Conservation (phyloP, 2,329 filamentous ascomycete genomes). For the Dryadomyces sulphureus region DNA sequence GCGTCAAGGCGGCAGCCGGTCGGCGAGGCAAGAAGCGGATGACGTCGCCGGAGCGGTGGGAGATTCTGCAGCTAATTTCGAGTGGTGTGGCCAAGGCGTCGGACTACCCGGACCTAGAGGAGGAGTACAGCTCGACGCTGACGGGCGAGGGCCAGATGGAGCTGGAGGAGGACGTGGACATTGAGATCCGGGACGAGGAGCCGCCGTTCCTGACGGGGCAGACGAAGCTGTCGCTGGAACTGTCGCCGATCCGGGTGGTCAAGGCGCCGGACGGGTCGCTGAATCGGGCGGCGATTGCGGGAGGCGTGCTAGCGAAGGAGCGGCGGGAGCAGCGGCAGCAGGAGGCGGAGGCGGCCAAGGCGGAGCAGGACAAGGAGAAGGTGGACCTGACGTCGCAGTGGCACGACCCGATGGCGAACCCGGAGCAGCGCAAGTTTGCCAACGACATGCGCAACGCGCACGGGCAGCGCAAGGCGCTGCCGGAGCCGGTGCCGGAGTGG, state of each 20-base stretch:
- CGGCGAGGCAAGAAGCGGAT: constrained; percentile 67
- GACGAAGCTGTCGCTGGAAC: constrained; percentile 87
- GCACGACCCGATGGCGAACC: constrained; percentile 90
- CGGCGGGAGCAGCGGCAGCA: constrained; percentile 77
- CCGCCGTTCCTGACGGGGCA: constrained; percentile 92
- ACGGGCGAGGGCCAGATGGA: constrained; percentile 79
- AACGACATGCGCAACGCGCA: constrained; percentile 64
- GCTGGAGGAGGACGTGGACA: constrained; percentile 91
- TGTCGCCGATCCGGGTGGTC: constrained; percentile 90
- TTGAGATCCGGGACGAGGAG: constrained; percentile 91
- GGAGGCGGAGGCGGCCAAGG: constrained; percentile 69
- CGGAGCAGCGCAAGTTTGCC: constrained; percentile 77
- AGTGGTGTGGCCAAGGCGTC: constrained; percentile 86
- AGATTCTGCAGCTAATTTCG: constrained; percentile 90
- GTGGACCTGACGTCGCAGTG: constrained; percentile 82
- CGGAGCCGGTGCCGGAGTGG: constrained; percentile 75
- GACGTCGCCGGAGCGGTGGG: constrained; percentile 95
- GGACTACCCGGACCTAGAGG: constrained; percentile 87
- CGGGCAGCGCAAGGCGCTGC: constrained; percentile 23
- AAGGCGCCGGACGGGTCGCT: constrained; percentile 97
- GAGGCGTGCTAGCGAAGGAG: constrained; percentile 77
- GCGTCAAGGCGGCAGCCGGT: constrained; percentile 13
- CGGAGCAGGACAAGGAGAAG: constrained; percentile 62
- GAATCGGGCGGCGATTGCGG: constrained; percentile 90
- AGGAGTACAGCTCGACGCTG: constrained; percentile 80